Evolutionary conservation across 129 eudicot species (phyloP).

Genomic region (Deinandra increscens): DNA sequence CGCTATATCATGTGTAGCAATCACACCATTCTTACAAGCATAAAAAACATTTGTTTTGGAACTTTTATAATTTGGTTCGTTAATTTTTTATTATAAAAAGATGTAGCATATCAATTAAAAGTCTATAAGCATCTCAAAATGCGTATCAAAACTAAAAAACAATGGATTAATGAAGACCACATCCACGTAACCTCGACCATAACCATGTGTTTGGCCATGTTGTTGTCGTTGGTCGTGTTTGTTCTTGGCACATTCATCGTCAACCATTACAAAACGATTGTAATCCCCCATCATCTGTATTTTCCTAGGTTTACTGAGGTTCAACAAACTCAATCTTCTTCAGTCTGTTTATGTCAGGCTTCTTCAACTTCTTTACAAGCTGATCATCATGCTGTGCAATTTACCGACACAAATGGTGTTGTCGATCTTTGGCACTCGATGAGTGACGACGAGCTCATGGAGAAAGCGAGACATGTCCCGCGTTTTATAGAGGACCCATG

Average conservation of each 20-base stretch:
- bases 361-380: conserved; percentile 14
- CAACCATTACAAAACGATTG: conserved; percentile 36
- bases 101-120: background rate
- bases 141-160: conserved; percentile 20
- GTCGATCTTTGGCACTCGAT: conserved; percentile 54
- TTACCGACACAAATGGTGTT: conserved; percentile 21
- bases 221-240: conserved; percentile 47
- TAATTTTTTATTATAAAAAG: conserved; percentile 12
- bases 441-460: conserved; percentile 60
- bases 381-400: background rate
- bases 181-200: conserved; percentile 58
- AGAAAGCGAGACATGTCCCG: conserved; percentile 70
- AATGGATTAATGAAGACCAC: conserved; percentile 23
- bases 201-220: conserved; percentile 44
- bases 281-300: conserved; percentile 52
- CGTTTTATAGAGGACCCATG: conserved; percentile 38
- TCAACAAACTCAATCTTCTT: conserved; percentile 26
- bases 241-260: conserved; percentile 52
- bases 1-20: conserved; percentile 20
- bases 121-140: background rate
- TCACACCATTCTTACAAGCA: conserved; percentile 30
- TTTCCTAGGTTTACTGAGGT: conserved; percentile 38
- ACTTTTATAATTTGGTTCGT: conserved; percentile 3
- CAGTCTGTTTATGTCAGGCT: conserved; percentile 21
- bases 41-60: conserved; percentile 16